Conservation (phyloP, 2,329 filamentous ascomycete species). For the Hypoxylon sp. region DNA sequence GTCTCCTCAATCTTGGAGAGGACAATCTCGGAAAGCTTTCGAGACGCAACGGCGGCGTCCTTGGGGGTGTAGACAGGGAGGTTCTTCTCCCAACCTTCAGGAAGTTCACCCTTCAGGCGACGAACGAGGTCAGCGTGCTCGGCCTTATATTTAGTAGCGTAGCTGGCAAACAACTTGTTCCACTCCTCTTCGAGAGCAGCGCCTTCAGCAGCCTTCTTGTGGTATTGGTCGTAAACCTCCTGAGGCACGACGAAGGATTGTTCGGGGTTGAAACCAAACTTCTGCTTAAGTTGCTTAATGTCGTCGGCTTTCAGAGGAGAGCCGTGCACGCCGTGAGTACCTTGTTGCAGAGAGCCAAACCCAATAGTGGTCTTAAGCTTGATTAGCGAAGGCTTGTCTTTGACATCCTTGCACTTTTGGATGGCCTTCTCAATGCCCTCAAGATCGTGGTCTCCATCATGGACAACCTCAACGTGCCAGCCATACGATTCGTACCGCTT, state of each 20-base stretch:
- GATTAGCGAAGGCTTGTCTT: constrained; percentile 96
- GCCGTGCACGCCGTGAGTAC: constrained; percentile 96
- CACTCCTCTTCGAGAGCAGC: constrained; percentile 93
- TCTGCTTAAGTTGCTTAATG: constrained; percentile 91
- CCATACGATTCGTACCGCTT: constrained; percentile 98
- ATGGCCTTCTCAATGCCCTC: constrained; percentile 90
- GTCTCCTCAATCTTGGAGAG: constrained; percentile 87
- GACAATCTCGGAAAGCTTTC: constrained; percentile 96
- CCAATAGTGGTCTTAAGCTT: constrained; percentile 98
- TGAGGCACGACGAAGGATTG: constrained; percentile 94
- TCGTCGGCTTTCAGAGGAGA: constrained; percentile 96
- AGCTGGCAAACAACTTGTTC: constrained; percentile 93
- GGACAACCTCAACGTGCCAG: constrained; percentile 90
- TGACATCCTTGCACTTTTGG: constrained; percentile 86
- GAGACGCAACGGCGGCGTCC: constrained; percentile 88
- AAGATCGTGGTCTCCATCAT: constrained; percentile 90
- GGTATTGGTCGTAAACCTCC: constrained; percentile 92
- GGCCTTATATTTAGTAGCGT: constrained; percentile 80
- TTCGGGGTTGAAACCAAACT: constrained; percentile 96
- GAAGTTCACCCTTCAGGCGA: constrained; percentile 85
- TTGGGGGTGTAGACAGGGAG: constrained; percentile 91
- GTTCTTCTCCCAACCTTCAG: constrained; percentile 95
- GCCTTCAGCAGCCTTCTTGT: constrained; percentile 87
- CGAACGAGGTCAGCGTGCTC: constrained; percentile 87
- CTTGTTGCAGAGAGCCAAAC: constrained; percentile 92